phyloP scores from a whole-genome alignment of 768 basidiomycete species.

The Podaxis pistillaris region DNA sequence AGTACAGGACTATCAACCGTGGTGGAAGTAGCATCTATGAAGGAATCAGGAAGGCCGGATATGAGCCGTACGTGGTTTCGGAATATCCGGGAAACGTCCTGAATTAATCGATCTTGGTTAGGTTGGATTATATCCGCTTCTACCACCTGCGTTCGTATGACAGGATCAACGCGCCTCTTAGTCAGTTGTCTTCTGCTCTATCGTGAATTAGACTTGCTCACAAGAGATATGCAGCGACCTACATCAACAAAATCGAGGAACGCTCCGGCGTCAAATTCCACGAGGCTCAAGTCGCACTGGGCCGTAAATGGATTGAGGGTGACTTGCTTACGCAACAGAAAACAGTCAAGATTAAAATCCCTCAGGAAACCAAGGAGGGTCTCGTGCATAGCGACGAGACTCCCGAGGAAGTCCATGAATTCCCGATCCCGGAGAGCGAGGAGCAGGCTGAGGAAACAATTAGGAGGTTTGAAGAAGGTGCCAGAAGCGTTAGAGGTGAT shows the following conservation, averaged over 20 bases:
- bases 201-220: background rate
- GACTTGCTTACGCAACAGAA: conserved; percentile 40
- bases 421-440: conserved; percentile 63
- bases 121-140: conserved; percentile 85
- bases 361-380: conserved; percentile 48
- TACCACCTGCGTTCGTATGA: conserved; percentile 93
- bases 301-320: conserved; percentile 69
- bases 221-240: conserved; percentile 22
- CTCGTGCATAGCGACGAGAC: conserved; percentile 53
- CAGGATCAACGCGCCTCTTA: conserved; percentile 75
- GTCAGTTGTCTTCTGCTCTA: conserved; percentile 32
- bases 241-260: conserved; percentile 71
- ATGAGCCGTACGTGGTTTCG: conserved; percentile 63
- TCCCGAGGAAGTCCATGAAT: conserved; percentile 50
- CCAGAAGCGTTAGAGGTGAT: conserved; percentile 52
- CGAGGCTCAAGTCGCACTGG: conserved; percentile 83
- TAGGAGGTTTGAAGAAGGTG: conserved; percentile 67
- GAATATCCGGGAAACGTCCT: background rate
- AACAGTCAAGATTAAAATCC: conserved; percentile 57
- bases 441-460: conserved; percentile 72
- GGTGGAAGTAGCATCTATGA: conserved; percentile 88
- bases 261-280: conserved; percentile 78
- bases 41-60: conserved; percentile 70
- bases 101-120: conserved; percentile 24
- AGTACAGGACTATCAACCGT: conserved; percentile 87